Base-by-base conservation (phyloP, 805 yeast genomes). In the Ogataea zsoltii region DNA sequence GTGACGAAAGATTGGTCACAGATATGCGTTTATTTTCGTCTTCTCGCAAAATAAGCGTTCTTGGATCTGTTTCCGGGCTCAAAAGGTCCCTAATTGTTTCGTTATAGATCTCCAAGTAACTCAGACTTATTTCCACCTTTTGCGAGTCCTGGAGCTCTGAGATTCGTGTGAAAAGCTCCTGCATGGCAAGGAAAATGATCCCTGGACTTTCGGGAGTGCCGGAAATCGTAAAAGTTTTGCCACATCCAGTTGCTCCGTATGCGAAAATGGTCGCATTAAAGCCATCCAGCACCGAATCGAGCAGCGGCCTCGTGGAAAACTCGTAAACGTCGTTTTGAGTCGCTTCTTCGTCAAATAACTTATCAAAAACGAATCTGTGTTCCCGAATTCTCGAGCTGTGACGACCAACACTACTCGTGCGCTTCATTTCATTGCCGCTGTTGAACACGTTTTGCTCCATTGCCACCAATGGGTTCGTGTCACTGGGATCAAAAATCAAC, bases 201-300 rank as follows among this genome's bases (percentile, higher is more conserved):
- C 96, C 97, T 0, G 96, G 96, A 19, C 76, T 67, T 2, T 77
- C 77, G 0, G 81, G 74, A 0, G 83, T 76, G 0, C 97, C 97
- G 61, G 85, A 78, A 26, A 91, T 86, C 0, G 98, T 91, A 62
- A 85, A 89, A 0, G 97, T 91, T 61, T 91, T 91, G n/a, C 98
- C 98, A 65, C 97, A 91, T 0, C 98, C 98, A 0, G 98, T 91
- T 23, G 98, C 96, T 1, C 98, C 98, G 62, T 91, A 91, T 0
- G 98, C 97, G 70, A 91, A 91, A 0, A 91, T 88, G 0, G 97
- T 89, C 5, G 96, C 84, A 62, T 92, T 90, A 65, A 71, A 88
- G 0, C 97, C 98, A 50, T 87, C 94, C 33, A 91, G 63, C 0
- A 89, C 82, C 32, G 83, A 76, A 49, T 83, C 88, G 7, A 91